phyloP scores from a whole-genome alignment of 306 rosid genomes.

The Begonia fuchsioides region DNA sequence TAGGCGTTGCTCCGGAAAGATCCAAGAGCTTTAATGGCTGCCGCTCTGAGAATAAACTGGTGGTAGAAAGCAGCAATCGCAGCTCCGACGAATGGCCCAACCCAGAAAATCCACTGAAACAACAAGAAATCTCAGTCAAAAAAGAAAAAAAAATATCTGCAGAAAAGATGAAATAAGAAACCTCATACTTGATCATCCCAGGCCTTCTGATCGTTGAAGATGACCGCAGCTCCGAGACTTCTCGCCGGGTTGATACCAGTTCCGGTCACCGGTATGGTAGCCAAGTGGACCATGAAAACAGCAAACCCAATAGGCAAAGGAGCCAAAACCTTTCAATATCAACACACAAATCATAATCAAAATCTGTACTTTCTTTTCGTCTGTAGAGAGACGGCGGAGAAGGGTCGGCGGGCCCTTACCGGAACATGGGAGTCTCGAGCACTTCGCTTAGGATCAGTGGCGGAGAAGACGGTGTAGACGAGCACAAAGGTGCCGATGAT shows the following conservation, averaged over 20 bases:
- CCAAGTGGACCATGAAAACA: conserved; percentile 87
- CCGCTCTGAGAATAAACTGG: conserved; percentile 54
- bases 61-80: conserved; percentile 65
- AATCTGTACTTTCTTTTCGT: too few species aligned
- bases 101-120: conserved; percentile 78
- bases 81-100: conserved; percentile 78
- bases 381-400: too few species aligned
- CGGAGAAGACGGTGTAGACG: conserved; percentile 86
- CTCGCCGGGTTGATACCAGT: conserved; percentile 33
- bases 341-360: too few species aligned
- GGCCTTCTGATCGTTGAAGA: too few species aligned
- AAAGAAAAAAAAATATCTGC: too few species aligned
- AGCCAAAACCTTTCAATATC: too few species aligned
- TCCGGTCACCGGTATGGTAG: conserved; percentile 73
- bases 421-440: too few species aligned
- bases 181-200: too few species aligned
- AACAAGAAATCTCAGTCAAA: too few species aligned
- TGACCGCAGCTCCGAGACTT: too few species aligned
- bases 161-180: too few species aligned
- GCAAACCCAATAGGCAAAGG: conserved; percentile 61
- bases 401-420: too few species aligned
- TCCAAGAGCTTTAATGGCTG: conserved; percentile 71
- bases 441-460: conserved; percentile 43
- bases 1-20: conserved; percentile 32
- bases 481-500: conserved; percentile 71